Evolutionary conservation across 2,329 filamentous ascomycete species (phyloP), one percentile per base, ranked within the genome.

Genomic region (Fusarium palustre): DNA sequence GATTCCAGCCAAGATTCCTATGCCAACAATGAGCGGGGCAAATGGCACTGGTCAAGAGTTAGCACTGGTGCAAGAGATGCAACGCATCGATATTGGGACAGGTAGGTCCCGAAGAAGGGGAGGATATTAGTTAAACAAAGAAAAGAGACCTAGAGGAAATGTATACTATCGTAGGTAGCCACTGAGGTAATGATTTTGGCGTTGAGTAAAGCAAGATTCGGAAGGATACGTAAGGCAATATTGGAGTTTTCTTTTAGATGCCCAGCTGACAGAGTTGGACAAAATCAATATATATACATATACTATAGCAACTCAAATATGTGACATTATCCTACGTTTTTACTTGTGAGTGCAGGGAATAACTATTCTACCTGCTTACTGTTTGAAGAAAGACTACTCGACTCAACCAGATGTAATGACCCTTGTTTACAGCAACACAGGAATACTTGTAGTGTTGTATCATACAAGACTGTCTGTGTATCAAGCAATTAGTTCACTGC

Each of bases 51-150:
- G 79, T 28, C 84, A 85, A 59, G 82, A 87, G 66, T 83, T 84
- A 78, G 87, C 90, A 22, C 79, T 94, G 54, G 86, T 91, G 78
- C 84, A 92, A 67, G 92, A 94, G 79, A 86, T 94, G 84, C 88
- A 85, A 72, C 83, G 83, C 48, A 91, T 91, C 65, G 88, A 91
- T 72, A 86, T 91, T 68, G 89, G 89, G n/a, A 81, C 82, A 25
- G 88, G 88, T 5, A 81, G 88, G 61, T 85, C 86, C 28, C 81
- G 86, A 72, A 81, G 87, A 45, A 83, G 85, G 54, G 80, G 81
- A 33, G 81, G 80, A 25, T 82, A 82, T 64, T 83, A 59, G 79
- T 49, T 43, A 39, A 64, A 66, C 46, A 67, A 62, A 65, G 60
- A 41, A 65, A 74, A 45, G 59, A 65, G 54, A 52, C 45, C 59